Percentiles rank a stretch among this genome's conserved stretches.
These are phyloP conservation scores for Leccinum aurantiacum DNA, from an alignment of 768 basidiomycete species.

Conservation along the genomic window DNA sequence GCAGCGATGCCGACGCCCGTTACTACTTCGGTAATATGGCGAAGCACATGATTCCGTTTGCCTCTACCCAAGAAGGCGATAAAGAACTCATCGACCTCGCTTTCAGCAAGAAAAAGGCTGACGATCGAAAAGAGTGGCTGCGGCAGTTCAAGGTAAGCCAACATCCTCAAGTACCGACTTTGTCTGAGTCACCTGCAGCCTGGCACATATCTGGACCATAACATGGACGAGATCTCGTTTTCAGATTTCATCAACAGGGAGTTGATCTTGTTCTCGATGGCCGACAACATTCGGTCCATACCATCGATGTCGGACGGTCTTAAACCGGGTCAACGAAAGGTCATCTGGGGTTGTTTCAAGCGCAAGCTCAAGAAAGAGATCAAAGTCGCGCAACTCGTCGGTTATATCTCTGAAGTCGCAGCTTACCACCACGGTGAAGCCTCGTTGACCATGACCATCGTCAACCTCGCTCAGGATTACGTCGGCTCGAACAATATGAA, in stretches of 20 bases:
- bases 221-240: constrained; percentile 79
- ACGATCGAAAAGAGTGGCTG: constrained; percentile 98
- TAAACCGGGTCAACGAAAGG: constrained; percentile 97
- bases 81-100: constrained; percentile 92
- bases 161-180: background rate
- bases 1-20: constrained; percentile 83
- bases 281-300: constrained; percentile 97
- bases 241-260: constrained; percentile 98
- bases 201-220: constrained; percentile 92
- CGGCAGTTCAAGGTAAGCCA: constrained; percentile 77
- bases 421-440: constrained; percentile 97
- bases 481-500: constrained; percentile 97
- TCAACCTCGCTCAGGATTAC: constrained; percentile 90
- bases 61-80: constrained; percentile 76
- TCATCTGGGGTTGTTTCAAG: constrained; percentile 95
- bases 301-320: constrained; percentile 92
- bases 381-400: constrained; percentile 95
- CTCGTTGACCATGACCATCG: constrained; percentile 84
- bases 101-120: constrained; percentile 99
- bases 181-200: constrained; percentile 50
- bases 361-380: constrained; percentile 89
- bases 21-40: constrained; percentile 91
- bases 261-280: constrained; percentile 98
- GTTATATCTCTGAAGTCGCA: constrained; percentile 91
- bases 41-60: constrained; percentile 94